A percentile compares a stretch with the other conserved stretches of the same genome.
These are phyloP conservation scores for Pseudocercospora pini-densiflorae DNA, from an alignment of 2,329 filamentous ascomycete species.

Conservation along the genomic window DNA sequence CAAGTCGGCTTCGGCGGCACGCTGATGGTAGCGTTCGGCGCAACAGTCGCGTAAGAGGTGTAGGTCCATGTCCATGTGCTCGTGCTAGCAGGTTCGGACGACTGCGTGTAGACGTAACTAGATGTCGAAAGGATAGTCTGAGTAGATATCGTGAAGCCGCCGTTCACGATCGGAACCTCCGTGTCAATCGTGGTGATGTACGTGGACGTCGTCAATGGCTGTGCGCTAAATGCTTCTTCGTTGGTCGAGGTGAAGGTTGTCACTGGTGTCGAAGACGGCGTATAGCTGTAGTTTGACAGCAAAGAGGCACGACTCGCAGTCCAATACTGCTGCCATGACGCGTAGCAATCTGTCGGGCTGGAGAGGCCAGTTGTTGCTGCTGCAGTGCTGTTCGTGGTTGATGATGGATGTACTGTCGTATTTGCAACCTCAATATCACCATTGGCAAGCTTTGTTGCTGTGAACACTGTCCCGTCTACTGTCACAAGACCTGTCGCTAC, in stretches of 20 bases:
- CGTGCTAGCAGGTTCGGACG: background rate
- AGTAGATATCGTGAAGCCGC: slow-evolving; percentile 12
- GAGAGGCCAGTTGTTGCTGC: background rate
- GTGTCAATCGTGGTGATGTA: background rate
- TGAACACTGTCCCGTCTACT: background rate
- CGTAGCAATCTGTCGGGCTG: background rate
- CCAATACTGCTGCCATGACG: slow-evolving; percentile 11
- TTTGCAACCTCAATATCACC: slow-evolving; percentile 6
- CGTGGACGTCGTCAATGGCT: slow-evolving; percentile 1
- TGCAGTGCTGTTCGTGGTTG: background rate
- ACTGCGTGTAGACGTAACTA: background rate
- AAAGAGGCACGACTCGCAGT: slow-evolving; percentile 1
- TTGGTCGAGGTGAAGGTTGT: background rate
- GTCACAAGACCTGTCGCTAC: background rate
- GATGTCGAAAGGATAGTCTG: slow-evolving; percentile 1
- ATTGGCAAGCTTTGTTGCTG: slow-evolving; percentile 10
- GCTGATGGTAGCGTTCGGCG: background rate
- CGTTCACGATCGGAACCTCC: background rate
- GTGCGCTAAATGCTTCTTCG: background rate
- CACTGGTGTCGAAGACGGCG: background rate
- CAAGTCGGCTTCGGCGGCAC: slow-evolving; percentile 19
- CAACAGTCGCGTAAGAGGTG: background rate
- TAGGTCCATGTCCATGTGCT: slow-evolving; percentile 4
- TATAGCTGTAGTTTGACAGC: background rate
- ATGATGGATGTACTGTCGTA: background rate